Evolutionary conservation across 306 rosid species (phyloP), one percentile per base, ranked within the genome.

Genomic region (Biancaea sappan): DNA sequence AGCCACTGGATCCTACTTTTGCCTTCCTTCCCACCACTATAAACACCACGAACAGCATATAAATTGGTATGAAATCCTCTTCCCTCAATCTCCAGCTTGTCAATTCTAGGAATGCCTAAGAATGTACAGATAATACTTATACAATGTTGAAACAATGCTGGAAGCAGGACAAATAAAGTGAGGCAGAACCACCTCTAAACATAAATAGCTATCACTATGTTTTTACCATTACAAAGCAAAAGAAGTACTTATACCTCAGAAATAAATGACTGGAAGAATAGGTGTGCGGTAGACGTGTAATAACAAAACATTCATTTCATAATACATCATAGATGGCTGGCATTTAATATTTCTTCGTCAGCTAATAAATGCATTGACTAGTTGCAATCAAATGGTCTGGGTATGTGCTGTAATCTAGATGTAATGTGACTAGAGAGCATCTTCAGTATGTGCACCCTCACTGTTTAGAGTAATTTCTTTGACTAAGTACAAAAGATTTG

Each of bases 11-110:
- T 86, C 81, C 84, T 86, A 70, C 98, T 95, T 83, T 92, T 95
- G 4, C 99, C 99, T 92, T 95, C 99, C 78, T 92, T 92, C 72
- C 99, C 99, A 72, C 99, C 99, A 78, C 92, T 90, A 62, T 95
- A 95, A 79, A 66, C 69, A 31, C 99, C 99, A 73, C 93, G 90
- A 52, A 92, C 88, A 73, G 99, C 98, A 66, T 92, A 95, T 60
- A 95, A 84, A 84, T 95, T 95, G 84, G 98, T 92, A 81, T 95
- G 99, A 82, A 89, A 94, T 61, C 98, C 98, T 77, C 97, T 88
- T 57, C 98, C 98, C 79, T 94, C 98, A 62, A 95, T 92, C 88
- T 95, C 99, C 84, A 95, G 79, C 88, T 90, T 95, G 66, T 92
- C 96, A 54, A 92, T 86, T 86, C 80, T 90, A 68, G 99, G 99